Evolutionary conservation across 148 eudicot genomes (phyloP).

Genomic region (Heliamphora exappendiculata): DNA sequence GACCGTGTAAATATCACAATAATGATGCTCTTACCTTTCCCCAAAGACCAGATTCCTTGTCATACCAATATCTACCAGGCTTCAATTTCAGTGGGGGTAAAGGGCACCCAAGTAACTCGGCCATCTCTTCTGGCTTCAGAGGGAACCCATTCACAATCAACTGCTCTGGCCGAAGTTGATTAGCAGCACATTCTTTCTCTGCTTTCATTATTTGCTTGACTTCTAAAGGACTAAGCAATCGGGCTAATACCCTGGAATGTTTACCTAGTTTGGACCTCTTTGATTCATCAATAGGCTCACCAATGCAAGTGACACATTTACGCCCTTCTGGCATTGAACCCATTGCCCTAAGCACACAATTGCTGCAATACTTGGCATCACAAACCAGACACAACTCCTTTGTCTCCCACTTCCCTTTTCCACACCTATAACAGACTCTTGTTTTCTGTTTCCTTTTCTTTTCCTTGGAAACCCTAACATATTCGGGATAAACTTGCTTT

Average conservation of each 20-base stretch:
- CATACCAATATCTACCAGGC: slow-evolving; percentile 95
- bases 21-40: slow-evolving; percentile 59
- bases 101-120: slow-evolving; percentile 78
- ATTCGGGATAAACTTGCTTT: slow-evolving; percentile 48
- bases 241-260: slow-evolving; percentile 68
- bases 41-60: slow-evolving; percentile 94
- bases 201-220: slow-evolving; percentile 96
- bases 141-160: slow-evolving; percentile 71
- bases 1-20: background rate
- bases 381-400: slow-evolving; percentile 86
- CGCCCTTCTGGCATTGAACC: slow-evolving; percentile 99
- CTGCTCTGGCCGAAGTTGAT: slow-evolving; percentile 98
- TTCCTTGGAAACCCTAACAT: slow-evolving; percentile 58
- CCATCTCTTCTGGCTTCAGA: slow-evolving; percentile 89
- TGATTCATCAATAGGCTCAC: slow-evolving; percentile 78
- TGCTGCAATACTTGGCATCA: slow-evolving; percentile 80
- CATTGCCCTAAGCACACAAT: slow-evolving; percentile 94
- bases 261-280: slow-evolving; percentile 71
- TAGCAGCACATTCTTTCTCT: slow-evolving; percentile 91
- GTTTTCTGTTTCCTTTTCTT: slow-evolving; percentile 49
- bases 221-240: slow-evolving; percentile 83
- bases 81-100: slow-evolving; percentile 79
- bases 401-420: slow-evolving; percentile 92
- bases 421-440: slow-evolving; percentile 73
- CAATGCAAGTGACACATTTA: slow-evolving; percentile 91